Evolutionary conservation across 441 rosid genomes (phyloP).

Genomic region (Manihot esculenta): DNA sequence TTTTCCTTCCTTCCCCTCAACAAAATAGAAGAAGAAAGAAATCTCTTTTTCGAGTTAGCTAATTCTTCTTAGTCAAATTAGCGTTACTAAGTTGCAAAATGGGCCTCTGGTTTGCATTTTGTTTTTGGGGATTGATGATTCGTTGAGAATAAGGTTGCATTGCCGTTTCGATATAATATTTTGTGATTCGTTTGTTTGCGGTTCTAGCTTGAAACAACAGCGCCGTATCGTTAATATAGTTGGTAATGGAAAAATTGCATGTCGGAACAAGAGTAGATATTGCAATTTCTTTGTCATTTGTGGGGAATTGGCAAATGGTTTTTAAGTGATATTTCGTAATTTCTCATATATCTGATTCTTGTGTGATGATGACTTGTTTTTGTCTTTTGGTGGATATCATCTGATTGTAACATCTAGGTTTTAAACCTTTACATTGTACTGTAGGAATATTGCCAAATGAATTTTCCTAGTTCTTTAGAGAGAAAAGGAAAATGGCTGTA

Average conservation of each 20-base stretch:
- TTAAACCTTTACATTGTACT: neutral
- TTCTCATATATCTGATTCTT: neutral
- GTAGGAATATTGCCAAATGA: neutral
- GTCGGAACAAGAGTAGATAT: neutral
- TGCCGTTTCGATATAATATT: neutral
- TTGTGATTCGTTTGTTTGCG: neutral
- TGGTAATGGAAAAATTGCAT: neutral
- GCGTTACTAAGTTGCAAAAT: neutral
- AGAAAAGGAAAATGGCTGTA: neutral
- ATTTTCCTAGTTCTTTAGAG: neutral
- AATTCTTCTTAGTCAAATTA: neutral
- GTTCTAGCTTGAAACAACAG: neutral
- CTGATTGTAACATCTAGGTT: neutral
- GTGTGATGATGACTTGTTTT: neutral
- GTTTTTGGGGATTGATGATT: neutral
- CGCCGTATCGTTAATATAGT: neutral
- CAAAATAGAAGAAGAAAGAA: too few species aligned
- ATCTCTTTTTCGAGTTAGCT: too few species aligned
- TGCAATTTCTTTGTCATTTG: neutral
- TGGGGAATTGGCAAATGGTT: neutral
- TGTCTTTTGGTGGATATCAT: neutral
- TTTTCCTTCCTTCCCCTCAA: too few species aligned
- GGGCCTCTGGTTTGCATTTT: neutral
- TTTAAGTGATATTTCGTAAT: neutral
- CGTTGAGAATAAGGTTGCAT: neutral